Conservation (phyloP, 176 grass and related monocot species). For the Oryza brachyantha region DNA sequence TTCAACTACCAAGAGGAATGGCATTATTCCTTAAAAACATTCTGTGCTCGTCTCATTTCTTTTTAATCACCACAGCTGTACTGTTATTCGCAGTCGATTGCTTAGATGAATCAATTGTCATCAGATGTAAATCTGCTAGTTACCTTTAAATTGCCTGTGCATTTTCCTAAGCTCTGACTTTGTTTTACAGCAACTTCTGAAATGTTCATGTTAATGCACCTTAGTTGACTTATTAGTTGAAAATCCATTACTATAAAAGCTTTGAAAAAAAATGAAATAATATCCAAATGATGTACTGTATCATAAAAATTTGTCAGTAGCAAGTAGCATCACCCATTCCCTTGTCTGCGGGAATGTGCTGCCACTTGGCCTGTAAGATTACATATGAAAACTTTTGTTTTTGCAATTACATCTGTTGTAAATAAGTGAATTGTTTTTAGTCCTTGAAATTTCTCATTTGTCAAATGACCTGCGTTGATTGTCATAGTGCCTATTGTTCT, state of each 20-base stretch:
- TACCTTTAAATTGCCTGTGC: not conserved
- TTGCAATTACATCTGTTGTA: not conserved
- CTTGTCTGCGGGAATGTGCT: not conserved
- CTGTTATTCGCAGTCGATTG: not conserved
- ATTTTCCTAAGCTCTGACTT: not conserved
- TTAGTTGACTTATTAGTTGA: slow-evolving; percentile 6
- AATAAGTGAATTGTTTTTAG: not conserved
- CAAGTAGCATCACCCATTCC: not conserved
- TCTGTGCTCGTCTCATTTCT: not conserved
- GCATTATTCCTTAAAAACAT: slow-evolving; percentile 6
- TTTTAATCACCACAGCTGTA: not conserved
- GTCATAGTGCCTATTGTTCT: not conserved
- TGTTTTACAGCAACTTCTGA: not conserved
- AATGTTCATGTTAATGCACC: not conserved
- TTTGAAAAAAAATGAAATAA: not conserved
- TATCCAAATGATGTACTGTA: not conserved
- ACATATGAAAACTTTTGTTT: not conserved
- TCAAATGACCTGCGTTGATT: not conserved
- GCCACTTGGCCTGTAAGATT: not conserved
- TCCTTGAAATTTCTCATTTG: not conserved
- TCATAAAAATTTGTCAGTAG: not conserved
- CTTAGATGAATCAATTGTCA: not conserved
- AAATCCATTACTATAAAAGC: not conserved
- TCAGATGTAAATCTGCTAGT: not conserved
- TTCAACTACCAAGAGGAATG: slow-evolving; percentile 10